phyloP scores from a whole-genome alignment of 352 stramenopile species.

The Phytopythium boreale region DNA sequence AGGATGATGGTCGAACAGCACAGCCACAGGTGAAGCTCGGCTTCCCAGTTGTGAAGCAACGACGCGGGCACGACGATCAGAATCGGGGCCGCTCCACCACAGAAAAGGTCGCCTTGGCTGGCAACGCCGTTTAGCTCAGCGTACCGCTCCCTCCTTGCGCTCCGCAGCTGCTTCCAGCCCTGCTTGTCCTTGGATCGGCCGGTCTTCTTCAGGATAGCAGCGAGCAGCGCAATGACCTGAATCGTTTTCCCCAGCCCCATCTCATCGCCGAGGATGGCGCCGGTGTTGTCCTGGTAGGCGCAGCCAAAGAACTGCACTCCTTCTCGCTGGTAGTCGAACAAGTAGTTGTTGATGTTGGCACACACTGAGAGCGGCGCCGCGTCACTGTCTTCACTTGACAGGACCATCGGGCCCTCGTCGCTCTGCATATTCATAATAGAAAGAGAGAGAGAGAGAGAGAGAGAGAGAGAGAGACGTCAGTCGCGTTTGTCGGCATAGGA shows the following conservation, averaged over 20 bases:
- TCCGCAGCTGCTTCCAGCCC: constrained; percentile 91
- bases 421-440: constrained; percentile 12
- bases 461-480: not conserved
- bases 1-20: constrained; percentile 62
- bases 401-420: constrained; percentile 34
- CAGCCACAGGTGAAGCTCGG: constrained; percentile 96
- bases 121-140: constrained; percentile 33
- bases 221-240: constrained; percentile 92
- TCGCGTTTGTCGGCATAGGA: not conserved
- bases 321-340: constrained; percentile 76
- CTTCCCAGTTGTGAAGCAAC: constrained; percentile 98
- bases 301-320: constrained; percentile 65
- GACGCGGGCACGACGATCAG: constrained; percentile 97
- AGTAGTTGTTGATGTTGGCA: constrained; percentile 66
- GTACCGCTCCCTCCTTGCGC: constrained; percentile 85
- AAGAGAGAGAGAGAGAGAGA: too few relatives aligned
- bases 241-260: constrained; percentile 96
- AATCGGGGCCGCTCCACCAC: constrained; percentile 75
- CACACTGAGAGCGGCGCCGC: constrained; percentile 42
- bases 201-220: constrained; percentile 89
- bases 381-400: constrained; percentile 17
- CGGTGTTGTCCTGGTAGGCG: constrained; percentile 43
- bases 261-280: constrained; percentile 97
- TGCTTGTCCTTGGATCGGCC: constrained; percentile 95
- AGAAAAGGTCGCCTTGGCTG: constrained; percentile 49